Evolutionary conservation across 108 stramenopile species (phyloP), one percentile per base, ranked within the genome.

Genomic region (Seminavis robusta): DNA sequence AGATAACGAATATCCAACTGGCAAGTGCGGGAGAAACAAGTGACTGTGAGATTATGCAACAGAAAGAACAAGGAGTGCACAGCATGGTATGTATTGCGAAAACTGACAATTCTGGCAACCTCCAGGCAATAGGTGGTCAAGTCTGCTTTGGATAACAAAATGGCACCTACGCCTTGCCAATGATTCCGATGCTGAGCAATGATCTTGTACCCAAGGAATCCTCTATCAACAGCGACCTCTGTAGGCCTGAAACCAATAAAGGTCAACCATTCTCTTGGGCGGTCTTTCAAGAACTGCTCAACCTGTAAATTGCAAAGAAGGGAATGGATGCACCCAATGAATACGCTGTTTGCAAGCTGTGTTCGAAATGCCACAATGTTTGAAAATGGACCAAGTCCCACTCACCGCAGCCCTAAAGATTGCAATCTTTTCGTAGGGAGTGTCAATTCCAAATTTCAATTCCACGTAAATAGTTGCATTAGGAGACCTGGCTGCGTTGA

Each of bases 1-100:
- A 45, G 59, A 38, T 90, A 90, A 49, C 63, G 67, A 66, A 85
- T 85, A 16, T 67, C 84, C 42, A 85, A 57, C 54, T 75, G n/a
- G n/a, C n/a, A n/a, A n/a, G n/a, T n/a, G n/a, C n/a, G n/a, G n/a
- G n/a, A n/a, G n/a, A n/a, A n/a, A n/a, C n/a, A n/a, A n/a, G n/a
- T n/a, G n/a, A n/a, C n/a, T n/a, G n/a, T n/a, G n/a, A n/a, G n/a
- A n/a, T n/a, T n/a, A n/a, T n/a, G n/a, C n/a, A n/a, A n/a, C n/a
- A n/a, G n/a, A n/a, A n/a, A n/a, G n/a, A n/a, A n/a, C n/a, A n/a
- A n/a, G n/a, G n/a, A n/a, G n/a, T n/a, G n/a, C n/a, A n/a, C n/a
- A n/a, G n/a, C n/a, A n/a, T n/a, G n/a, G n/a, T n/a, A n/a, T n/a
- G n/a, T n/a, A n/a, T n/a, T n/a, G n/a, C n/a, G n/a, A n/a, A n/a